Evolutionary conservation across 768 basidiomycete species (phyloP).

Genomic region (Candolleomyces aberdarensis): DNA sequence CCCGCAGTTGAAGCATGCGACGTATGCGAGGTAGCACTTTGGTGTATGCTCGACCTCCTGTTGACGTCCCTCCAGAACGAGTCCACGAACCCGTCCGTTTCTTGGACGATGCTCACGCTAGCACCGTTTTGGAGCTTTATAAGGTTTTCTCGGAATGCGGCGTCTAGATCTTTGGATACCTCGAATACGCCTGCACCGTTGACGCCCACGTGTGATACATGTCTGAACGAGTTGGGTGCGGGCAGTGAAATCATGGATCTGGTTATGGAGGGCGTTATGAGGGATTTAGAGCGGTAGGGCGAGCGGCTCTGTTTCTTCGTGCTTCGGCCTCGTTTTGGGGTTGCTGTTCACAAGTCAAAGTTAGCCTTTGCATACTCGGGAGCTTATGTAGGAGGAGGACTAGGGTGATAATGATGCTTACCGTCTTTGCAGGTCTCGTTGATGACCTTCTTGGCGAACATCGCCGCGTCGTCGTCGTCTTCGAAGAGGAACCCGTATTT

Average conservation of each 20-base stretch:
- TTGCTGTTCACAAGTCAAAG: constrained; percentile 8
- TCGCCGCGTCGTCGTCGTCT: constrained; percentile 45
- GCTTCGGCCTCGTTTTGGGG: constrained; percentile 21
- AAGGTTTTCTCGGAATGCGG: constrained; percentile 47
- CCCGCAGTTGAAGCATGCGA: too few relatives aligned
- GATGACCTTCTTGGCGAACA: constrained; percentile 37
- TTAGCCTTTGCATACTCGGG: constrained; percentile 10
- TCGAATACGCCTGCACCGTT: constrained; percentile 49
- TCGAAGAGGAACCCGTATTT: constrained; percentile 51
- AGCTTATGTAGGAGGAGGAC: background rate
- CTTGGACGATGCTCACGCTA: constrained; percentile 21
- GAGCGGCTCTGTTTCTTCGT: constrained; percentile 5
- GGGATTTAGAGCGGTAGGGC: constrained; percentile 18
- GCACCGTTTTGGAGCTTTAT: constrained; percentile 28
- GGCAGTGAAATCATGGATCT: constrained; percentile 56
- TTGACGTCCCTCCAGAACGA: constrained; percentile 31
- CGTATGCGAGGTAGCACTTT: too few relatives aligned
- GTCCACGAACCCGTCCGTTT: constrained; percentile 28
- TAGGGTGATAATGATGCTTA: constrained; percentile 15
- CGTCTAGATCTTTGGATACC: constrained; percentile 50
- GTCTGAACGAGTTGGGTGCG: constrained; percentile 58
- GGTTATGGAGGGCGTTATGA: constrained; percentile 22
- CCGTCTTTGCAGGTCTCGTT: constrained; percentile 26
- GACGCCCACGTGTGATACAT: constrained; percentile 63
- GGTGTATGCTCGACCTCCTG: constrained; percentile 11